Conservation (phyloP, 2,329 filamentous ascomycete genomes). For the Emmonsia crescens region DNA sequence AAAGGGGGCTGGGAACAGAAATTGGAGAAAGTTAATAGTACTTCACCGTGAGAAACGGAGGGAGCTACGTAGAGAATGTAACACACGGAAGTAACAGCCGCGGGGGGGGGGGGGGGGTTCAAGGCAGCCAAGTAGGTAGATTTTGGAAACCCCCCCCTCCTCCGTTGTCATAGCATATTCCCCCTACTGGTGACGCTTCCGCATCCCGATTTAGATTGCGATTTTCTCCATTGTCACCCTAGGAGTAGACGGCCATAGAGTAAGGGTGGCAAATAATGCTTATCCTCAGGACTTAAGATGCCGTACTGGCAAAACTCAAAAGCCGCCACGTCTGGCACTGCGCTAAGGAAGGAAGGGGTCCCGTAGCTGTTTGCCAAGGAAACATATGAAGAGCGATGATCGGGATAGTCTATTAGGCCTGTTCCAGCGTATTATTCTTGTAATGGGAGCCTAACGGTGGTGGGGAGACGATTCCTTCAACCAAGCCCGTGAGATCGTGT, state of each 20-base stretch:
- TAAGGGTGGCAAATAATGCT: neutral
- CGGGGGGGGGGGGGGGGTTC: no score
- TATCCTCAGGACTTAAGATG: neutral
- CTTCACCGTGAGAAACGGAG: neutral
- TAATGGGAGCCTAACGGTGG: neutral
- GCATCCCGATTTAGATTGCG: neutral
- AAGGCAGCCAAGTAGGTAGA: neutral
- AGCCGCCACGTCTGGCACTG: neutral
- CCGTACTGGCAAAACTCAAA: neutral
- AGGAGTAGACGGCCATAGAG: neutral
- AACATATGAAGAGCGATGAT: neutral
- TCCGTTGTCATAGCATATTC: no score
- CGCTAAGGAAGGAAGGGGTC: neutral
- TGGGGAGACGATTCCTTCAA: neutral
- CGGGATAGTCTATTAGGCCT: neutral
- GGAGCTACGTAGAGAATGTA: neutral
- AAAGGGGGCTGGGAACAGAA: neutral
- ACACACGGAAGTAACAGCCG: neutral
- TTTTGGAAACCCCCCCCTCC: neutral
- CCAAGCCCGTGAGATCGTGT: neutral
- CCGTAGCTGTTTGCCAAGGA: neutral
- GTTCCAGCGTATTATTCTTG: neutral
- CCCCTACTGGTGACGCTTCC: neutral
- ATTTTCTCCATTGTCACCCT: neutral
- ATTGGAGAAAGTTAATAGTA: neutral